phyloP scores from a whole-genome alignment of 176 grass and related monocot genomes.

The Raddia guianensis region DNA sequence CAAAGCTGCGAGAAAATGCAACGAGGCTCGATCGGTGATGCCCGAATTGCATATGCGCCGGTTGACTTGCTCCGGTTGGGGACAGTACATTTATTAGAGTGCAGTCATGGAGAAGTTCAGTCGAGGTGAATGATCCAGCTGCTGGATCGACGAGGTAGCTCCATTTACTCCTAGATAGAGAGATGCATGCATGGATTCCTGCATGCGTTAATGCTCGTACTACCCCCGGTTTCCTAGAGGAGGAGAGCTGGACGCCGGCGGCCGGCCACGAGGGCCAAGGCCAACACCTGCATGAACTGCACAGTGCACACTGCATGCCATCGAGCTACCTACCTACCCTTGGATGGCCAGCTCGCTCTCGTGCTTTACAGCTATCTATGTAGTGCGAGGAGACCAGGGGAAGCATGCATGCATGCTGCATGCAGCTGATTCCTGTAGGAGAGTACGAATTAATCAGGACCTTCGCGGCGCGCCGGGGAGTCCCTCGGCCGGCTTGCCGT shows the following conservation, averaged over 20 bases:
- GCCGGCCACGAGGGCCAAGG: no score
- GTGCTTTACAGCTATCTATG: slow-evolving; percentile 7
- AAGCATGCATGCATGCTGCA: no score
- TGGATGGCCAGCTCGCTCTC: neutral
- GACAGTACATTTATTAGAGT: neutral
- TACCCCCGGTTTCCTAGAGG: neutral
- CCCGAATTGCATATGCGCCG: neutral
- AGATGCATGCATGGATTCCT: neutral
- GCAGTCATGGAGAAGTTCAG: neutral
- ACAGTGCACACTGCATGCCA: neutral
- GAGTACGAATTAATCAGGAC: no score
- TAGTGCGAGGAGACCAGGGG: neutral
- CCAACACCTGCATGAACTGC: neutral
- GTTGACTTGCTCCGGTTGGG: neutral
- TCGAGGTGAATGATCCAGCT: neutral
- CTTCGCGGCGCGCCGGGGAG: no score
- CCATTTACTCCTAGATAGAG: neutral
- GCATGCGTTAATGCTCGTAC: neutral
- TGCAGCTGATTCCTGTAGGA: neutral
- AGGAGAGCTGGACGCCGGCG: neutral
- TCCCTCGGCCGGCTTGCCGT: no score
- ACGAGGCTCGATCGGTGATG: neutral
- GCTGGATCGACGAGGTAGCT: neutral
- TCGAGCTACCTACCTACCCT: neutral
- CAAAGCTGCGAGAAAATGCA: neutral